Conservation (phyloP, 169 alveolate genomes). For the Cyclospora cayetanensis region DNA sequence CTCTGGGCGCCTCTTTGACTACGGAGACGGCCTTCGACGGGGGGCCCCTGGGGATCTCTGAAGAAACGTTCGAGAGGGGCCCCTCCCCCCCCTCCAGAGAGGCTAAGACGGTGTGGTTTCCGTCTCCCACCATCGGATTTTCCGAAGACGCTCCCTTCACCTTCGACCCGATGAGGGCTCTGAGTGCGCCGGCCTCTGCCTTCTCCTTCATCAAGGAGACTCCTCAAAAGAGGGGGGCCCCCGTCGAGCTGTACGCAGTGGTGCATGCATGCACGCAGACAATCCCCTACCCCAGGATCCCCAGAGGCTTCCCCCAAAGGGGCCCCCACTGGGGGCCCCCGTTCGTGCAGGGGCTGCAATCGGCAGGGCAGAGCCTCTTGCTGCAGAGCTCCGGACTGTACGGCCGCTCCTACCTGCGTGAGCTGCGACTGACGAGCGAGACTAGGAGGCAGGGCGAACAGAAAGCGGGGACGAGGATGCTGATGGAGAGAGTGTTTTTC, state of each 20-base stretch:
- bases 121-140: neutral
- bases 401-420: neutral
- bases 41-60: neutral
- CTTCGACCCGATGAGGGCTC: neutral
- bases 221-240: neutral
- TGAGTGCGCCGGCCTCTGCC: neutral
- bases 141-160: neutral
- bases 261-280: neutral
- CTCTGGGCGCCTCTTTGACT: too few species aligned
- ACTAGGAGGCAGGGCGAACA: neutral
- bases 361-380: neutral
- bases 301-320: neutral
- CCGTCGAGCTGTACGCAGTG: neutral
- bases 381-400: neutral
- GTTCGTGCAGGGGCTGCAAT: neutral
- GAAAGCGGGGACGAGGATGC: neutral
- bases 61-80: neutral
- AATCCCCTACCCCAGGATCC: neutral
- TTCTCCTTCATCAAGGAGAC: neutral
- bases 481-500: neutral
- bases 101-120: neutral
- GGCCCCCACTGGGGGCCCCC: neutral
- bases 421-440: neutral
- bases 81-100: too few species aligned
- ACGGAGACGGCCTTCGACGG: neutral